These are phyloP conservation scores for Ramalina intermedia DNA, from an alignment of 495 filamentous ascomycete genomes.

Conservation along the genomic window DNA sequence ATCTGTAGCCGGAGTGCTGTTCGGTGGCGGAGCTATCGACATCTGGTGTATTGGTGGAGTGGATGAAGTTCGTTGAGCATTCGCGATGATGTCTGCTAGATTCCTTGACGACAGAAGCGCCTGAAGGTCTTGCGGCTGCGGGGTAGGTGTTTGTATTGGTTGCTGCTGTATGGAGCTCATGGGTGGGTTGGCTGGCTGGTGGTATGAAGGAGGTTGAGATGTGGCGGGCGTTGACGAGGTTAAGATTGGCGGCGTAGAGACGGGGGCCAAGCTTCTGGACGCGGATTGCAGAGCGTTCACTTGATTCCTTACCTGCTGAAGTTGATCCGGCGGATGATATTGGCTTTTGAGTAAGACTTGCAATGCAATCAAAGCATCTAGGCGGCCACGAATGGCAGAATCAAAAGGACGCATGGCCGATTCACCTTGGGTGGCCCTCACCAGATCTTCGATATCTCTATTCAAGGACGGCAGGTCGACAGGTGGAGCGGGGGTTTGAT, in stretches of 20 bases:
- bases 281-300: constrained; percentile 48
- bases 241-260: constrained; percentile 14
- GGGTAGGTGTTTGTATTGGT: constrained; percentile 22
- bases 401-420: constrained; percentile 62
- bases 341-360: constrained; percentile 66
- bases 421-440: constrained; percentile 51
- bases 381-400: constrained; percentile 52
- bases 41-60: constrained; percentile 5
- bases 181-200: constrained; percentile 13
- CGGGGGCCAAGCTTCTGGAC: constrained; percentile 3
- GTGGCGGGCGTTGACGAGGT: constrained; percentile 7
- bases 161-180: constrained; percentile 11
- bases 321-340: constrained; percentile 63
- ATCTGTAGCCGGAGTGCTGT: constrained; percentile 22
- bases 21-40: background rate
- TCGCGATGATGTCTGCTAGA: constrained; percentile 35
- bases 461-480: constrained; percentile 57
- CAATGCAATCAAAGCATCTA: constrained; percentile 78
- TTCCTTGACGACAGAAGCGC: constrained; percentile 32
- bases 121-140: constrained; percentile 26
- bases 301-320: constrained; percentile 66
- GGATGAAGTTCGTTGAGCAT: constrained; percentile 23
- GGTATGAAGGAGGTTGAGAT: background rate
- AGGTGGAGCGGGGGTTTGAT: constrained; percentile 3
- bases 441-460: constrained; percentile 64